Conservation (phyloP, 2,329 filamentous ascomycete genomes). For the Botryotinia convoluta region DNA sequence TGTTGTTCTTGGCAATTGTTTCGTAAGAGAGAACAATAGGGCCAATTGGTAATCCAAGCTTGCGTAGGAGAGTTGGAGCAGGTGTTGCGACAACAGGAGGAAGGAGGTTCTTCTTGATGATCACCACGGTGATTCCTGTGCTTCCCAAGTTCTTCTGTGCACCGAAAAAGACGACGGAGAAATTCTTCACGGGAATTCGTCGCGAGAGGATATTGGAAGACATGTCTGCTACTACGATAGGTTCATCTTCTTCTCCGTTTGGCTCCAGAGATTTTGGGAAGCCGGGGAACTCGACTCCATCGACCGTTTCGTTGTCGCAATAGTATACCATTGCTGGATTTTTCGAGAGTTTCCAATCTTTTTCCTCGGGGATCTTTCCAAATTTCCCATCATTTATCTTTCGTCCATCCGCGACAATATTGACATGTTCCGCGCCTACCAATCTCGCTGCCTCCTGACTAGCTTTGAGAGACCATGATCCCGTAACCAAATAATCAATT, state of each 20-base stretch:
- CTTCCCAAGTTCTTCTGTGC: slow-evolving; percentile 93
- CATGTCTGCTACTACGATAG: slow-evolving; percentile 88
- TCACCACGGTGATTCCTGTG: slow-evolving; percentile 80
- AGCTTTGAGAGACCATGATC: slow-evolving; percentile 87
- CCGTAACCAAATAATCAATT: slow-evolving; percentile 85
- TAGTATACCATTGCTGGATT: slow-evolving; percentile 77
- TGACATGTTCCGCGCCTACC: slow-evolving; percentile 74
- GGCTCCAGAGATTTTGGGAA: slow-evolving; percentile 65
- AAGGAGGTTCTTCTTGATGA: slow-evolving; percentile 79
- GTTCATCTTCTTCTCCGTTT: slow-evolving; percentile 58
- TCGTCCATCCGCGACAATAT: slow-evolving; percentile 69
- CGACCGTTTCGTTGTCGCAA: slow-evolving; percentile 88
- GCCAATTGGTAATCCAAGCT: slow-evolving; percentile 72
- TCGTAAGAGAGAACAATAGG: slow-evolving; percentile 82
- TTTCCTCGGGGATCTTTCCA: slow-evolving; percentile 75
- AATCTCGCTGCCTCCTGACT: slow-evolving; percentile 77
- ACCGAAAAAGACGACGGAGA: slow-evolving; percentile 83
- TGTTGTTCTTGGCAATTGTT: slow-evolving; percentile 87
- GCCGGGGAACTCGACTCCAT: slow-evolving; percentile 83
- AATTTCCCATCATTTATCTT: slow-evolving; percentile 75
- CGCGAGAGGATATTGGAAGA: slow-evolving; percentile 88
- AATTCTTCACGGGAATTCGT: slow-evolving; percentile 73
- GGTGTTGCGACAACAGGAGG: slow-evolving; percentile 65
- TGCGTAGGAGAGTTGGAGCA: slow-evolving; percentile 64
- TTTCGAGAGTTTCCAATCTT: slow-evolving; percentile 70